phyloP scores from a whole-genome alignment of 768 basidiomycete genomes.

The Kwoniella europaea region DNA sequence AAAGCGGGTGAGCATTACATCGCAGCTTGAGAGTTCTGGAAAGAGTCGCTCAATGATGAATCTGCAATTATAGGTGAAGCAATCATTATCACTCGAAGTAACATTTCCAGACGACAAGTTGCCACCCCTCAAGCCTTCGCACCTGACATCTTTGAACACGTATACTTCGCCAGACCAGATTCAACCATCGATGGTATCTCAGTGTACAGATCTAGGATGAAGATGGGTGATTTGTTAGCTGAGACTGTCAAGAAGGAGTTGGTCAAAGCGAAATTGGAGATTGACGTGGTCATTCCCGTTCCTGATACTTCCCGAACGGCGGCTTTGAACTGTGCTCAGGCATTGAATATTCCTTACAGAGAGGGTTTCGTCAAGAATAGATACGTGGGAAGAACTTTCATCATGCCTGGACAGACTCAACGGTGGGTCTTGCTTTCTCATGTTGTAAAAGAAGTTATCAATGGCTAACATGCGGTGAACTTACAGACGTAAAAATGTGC shows the following conservation, averaged over 20 bases:
- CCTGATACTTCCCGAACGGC: conserved; percentile 97
- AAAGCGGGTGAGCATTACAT: conserved; percentile 69
- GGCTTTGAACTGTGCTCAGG: conserved; percentile 92
- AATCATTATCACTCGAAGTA: conserved; percentile 85
- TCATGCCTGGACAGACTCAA: conserved; percentile 99
- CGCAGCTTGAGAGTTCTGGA: background rate
- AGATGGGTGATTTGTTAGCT: conserved; percentile 96
- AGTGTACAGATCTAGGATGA: conserved; percentile 97
- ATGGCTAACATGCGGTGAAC: too few relatives aligned
- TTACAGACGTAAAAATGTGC: conserved; percentile 83
- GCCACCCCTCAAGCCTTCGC: conserved; percentile 73
- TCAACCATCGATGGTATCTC: conserved; percentile 96
- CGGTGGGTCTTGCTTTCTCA: conserved; percentile 62
- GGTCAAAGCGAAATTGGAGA: conserved; percentile 59
- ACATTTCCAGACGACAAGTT: conserved; percentile 76
- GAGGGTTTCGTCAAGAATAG: conserved; percentile 99
- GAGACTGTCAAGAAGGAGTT: conserved; percentile 81
- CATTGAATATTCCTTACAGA: conserved; percentile 83
- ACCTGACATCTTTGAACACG: conserved; percentile 98
- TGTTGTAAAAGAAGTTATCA: background rate
- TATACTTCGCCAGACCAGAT: conserved; percentile 97
- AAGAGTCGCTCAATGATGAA: conserved; percentile 16
- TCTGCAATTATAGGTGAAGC: conserved; percentile 73
- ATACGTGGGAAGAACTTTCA: conserved; percentile 97
- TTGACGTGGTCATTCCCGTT: conserved; percentile 98